Conservation (phyloP, 352 stramenopile species). For the Globisporangium alternatum region DNA sequence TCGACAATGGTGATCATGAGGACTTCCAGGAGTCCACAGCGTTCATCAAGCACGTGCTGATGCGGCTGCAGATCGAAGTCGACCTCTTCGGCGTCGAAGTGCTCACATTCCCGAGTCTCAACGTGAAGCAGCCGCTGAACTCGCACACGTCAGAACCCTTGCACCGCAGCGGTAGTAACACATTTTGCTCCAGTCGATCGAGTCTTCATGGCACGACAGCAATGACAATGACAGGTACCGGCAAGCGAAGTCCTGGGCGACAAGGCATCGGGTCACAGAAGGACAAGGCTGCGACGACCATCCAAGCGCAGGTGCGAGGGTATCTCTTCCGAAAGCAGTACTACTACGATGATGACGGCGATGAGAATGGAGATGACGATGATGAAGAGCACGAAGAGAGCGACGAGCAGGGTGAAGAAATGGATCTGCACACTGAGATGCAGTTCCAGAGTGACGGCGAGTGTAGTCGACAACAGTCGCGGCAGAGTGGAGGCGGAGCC, state of each 20-base stretch:
- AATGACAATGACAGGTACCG: no score
- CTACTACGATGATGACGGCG: slow-evolving; percentile 1
- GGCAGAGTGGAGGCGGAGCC: not conserved
- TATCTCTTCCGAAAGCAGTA: slow-evolving; percentile 20
- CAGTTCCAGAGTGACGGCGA: slow-evolving; percentile 10
- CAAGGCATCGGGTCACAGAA: not conserved
- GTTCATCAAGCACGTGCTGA: slow-evolving; percentile 39
- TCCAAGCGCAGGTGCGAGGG: slow-evolving; percentile 17
- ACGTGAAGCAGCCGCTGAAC: slow-evolving; percentile 19
- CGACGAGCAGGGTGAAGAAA: not conserved
- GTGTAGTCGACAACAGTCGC: not conserved
- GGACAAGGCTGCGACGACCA: slow-evolving; percentile 2
- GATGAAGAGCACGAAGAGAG: not conserved
- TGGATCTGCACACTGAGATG: slow-evolving; percentile 11
- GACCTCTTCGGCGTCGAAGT: slow-evolving; percentile 53
- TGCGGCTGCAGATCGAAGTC: slow-evolving; percentile 47
- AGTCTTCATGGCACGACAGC: not conserved
- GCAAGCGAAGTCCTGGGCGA: not conserved
- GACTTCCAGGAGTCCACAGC: slow-evolving; percentile 7
- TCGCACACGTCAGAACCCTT: slow-evolving; percentile 11
- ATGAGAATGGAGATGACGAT: not conserved
- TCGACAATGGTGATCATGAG: not conserved
- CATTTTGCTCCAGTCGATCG: not conserved
- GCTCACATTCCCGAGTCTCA: slow-evolving; percentile 47
- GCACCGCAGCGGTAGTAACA: not conserved